Evolutionary conservation across 257 asterid genomes (phyloP).

Genomic region (Solanum etuberosum): DNA sequence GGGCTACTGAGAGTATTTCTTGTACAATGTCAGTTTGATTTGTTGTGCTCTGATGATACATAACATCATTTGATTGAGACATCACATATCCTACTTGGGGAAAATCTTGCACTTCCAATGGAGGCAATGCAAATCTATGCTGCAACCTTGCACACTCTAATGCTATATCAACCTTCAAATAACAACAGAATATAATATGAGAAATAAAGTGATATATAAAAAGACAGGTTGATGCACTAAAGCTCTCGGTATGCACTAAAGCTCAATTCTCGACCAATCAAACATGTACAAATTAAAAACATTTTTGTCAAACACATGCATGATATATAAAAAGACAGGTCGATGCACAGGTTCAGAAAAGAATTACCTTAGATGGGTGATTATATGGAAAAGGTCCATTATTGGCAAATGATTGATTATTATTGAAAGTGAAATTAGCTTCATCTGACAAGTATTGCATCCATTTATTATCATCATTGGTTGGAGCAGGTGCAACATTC

Average conservation of each 20-base stretch:
- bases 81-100: conserved; percentile 29
- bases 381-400: conserved; percentile 21
- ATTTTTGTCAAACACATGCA: background rate
- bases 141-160: conserved; percentile 88
- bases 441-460: conserved; percentile 76
- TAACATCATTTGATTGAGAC: background rate
- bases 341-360: background rate
- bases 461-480: conserved; percentile 32
- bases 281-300: background rate
- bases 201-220: background rate
- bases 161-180: conserved; percentile 64
- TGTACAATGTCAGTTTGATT: conserved; percentile 51
- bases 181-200: background rate
- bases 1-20: conserved; percentile 77
- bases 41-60: conserved; percentile 8
- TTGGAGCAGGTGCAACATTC: conserved; percentile 15
- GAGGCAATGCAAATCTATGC: conserved; percentile 61
- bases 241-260: background rate
- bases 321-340: background rate
- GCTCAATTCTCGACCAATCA: background rate
- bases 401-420: conserved; percentile 26
- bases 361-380: conserved; percentile 73
- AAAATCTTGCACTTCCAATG: conserved; percentile 60
- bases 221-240: too few relatives aligned
- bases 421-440: conserved; percentile 32